These are phyloP conservation scores for Scopulariopsis brevicaulis DNA, from an alignment of 2,329 filamentous ascomycete genomes.

Conservation along the genomic window DNA sequence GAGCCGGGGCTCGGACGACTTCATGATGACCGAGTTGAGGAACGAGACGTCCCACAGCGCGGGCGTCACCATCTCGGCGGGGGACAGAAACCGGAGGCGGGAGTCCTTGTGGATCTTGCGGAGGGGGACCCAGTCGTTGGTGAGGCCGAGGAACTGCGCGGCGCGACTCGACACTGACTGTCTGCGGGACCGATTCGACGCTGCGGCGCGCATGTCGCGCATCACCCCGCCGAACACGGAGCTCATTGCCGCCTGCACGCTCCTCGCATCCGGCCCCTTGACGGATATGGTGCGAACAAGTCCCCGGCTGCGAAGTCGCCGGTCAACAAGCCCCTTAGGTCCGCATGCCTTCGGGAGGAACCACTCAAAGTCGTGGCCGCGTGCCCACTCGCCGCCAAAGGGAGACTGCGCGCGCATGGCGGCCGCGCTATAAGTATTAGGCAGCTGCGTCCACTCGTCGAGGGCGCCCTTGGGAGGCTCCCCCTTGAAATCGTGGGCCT, in stretches of 20 bases:
- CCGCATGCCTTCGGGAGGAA: slow-evolving; percentile 58
- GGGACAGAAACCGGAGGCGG: slow-evolving; percentile 57
- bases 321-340: slow-evolving; percentile 49
- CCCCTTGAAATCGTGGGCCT: slow-evolving; percentile 32
- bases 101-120: slow-evolving; percentile 67
- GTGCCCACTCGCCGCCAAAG: slow-evolving; percentile 33
- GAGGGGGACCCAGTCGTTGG: slow-evolving; percentile 61
- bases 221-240: slow-evolving; percentile 50
- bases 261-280: slow-evolving; percentile 51
- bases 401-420: slow-evolving; percentile 35
- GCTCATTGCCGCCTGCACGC: slow-evolving; percentile 53
- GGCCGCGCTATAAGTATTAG: slow-evolving; percentile 31
- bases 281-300: slow-evolving; percentile 55
- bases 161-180: background rate
- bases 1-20: slow-evolving; percentile 52
- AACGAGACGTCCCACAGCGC: slow-evolving; percentile 62
- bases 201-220: slow-evolving; percentile 20
- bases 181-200: background rate
- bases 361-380: slow-evolving; percentile 43
- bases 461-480: slow-evolving; percentile 18
- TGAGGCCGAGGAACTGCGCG: slow-evolving; percentile 42
- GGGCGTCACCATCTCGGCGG: slow-evolving; percentile 62
- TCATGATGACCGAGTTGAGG: slow-evolving; percentile 63
- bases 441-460: slow-evolving; percentile 45
- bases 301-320: slow-evolving; percentile 64